Percentiles rank a stretch among this genome's conserved stretches.
Conservation (phyloP, 2,329 filamentous ascomycete species). For the Neopestalotiopsis clavispora region DNA sequence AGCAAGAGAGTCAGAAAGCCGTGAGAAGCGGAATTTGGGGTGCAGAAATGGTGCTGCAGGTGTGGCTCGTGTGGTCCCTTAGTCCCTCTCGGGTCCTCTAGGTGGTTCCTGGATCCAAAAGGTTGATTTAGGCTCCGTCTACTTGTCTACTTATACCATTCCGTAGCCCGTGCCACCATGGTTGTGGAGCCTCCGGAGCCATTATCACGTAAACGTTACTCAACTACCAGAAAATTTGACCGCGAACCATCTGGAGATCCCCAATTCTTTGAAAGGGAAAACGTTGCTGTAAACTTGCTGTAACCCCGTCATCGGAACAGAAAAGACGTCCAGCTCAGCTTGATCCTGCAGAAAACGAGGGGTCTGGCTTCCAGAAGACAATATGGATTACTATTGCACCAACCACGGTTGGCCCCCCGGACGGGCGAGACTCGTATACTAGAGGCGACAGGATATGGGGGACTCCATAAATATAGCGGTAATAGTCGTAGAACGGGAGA, state of each 20-base stretch:
- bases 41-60: too few relatives aligned
- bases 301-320: conserved; percentile 4
- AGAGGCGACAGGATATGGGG: not conserved
- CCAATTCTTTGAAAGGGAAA: not conserved
- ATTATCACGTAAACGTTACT: conserved; percentile 16
- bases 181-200: conserved; percentile 10
- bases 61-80: too few relatives aligned
- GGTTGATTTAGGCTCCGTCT: not conserved
- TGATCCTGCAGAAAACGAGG: not conserved
- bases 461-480: not conserved
- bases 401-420: conserved; percentile 1
- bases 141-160: conserved; percentile 8
- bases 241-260: not conserved
- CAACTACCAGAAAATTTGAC: conserved; percentile 4
- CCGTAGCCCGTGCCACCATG: conserved; percentile 1
- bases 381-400: conserved; percentile 8
- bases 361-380: not conserved
- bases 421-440: not conserved
- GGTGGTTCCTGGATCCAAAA: not conserved
- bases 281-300: not conserved
- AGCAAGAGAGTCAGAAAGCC: not conserved
- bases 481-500: not conserved
- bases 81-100: too few relatives aligned
- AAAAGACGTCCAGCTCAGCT: not conserved
- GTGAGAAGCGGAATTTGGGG: not conserved